These are phyloP conservation scores for Davidsoniella eucalypti DNA, from an alignment of 2,329 filamentous ascomycete species.

Conservation along the genomic window DNA sequence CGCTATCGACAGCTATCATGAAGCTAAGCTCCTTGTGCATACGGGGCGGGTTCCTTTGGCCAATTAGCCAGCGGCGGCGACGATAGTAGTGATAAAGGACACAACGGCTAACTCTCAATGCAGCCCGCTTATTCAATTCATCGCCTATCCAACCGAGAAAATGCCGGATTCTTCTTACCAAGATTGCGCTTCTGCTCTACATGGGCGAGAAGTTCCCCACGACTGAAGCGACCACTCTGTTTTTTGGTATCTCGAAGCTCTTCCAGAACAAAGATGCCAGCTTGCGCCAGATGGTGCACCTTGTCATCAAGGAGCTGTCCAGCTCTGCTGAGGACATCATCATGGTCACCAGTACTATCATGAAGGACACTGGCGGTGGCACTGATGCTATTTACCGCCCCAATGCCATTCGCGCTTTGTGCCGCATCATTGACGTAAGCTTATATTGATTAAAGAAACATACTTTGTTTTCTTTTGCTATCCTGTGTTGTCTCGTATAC, in stretches of 20 bases:
- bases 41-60: neutral
- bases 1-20: conserved; percentile 9
- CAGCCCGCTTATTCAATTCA: conserved; percentile 94
- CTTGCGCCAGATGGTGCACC: conserved; percentile 95
- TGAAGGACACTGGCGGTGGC: conserved; percentile 96
- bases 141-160: conserved; percentile 90
- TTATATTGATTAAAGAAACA: neutral
- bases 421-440: conserved; percentile 87
- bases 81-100: neutral
- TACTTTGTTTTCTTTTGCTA: neutral
- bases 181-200: conserved; percentile 90
- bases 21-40: conserved; percentile 19
- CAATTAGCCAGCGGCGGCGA: neutral
- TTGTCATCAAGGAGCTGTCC: conserved; percentile 94
- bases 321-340: conserved; percentile 95
- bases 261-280: conserved; percentile 99
- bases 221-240: conserved; percentile 92
- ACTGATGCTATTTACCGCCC: conserved; percentile 88
- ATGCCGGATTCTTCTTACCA: conserved; percentile 95
- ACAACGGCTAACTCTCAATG: conserved; percentile 11
- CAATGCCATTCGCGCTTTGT: conserved; percentile 89
- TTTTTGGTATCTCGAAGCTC: conserved; percentile 97
- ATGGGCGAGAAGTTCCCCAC: conserved; percentile 94
- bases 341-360: conserved; percentile 98
- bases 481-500: neutral